Evolutionary conservation across 73 alveolate genomes (phyloP).

Genomic region (Tetrahymena malaccensis): DNA sequence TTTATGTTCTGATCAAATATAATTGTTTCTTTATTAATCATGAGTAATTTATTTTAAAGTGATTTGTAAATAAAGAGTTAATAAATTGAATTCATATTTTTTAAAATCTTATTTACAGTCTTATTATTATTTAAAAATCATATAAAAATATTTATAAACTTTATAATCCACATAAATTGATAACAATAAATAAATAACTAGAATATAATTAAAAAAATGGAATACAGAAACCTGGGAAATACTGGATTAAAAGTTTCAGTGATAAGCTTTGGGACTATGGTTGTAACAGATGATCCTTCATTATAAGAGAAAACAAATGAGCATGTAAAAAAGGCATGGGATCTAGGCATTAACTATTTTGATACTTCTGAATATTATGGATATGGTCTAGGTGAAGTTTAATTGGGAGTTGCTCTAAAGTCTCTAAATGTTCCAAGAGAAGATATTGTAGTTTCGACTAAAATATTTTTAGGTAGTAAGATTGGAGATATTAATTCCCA

Average conservation of each 20-base stretch:
- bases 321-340: slow-evolving; percentile 50
- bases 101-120: too few species aligned
- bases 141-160: too few species aligned
- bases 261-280: slow-evolving; percentile 76
- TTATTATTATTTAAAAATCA: too few species aligned
- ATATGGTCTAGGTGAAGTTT: slow-evolving; percentile 67
- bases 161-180: neutral
- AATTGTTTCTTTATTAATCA: too few species aligned
- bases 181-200: neutral
- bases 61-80: too few species aligned
- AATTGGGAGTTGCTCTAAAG: slow-evolving; percentile 49
- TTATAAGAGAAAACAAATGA: slow-evolving; percentile 20
- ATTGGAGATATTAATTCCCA: slow-evolving; percentile 11
- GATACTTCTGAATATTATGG: slow-evolving; percentile 95
- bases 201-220: slow-evolving; percentile 45
- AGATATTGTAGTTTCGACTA: slow-evolving; percentile 74
- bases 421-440: slow-evolving; percentile 34
- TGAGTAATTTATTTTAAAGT: too few species aligned
- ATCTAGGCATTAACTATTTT: slow-evolving; percentile 84
- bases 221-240: slow-evolving; percentile 79
- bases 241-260: slow-evolving; percentile 88
- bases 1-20: too few species aligned
- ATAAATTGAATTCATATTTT: too few species aligned
- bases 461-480: slow-evolving; percentile 61
- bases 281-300: slow-evolving; percentile 28